Evolutionary conservation across 169 alveolate genomes (phyloP).

Genomic region (Eimeria acervulina): DNA sequence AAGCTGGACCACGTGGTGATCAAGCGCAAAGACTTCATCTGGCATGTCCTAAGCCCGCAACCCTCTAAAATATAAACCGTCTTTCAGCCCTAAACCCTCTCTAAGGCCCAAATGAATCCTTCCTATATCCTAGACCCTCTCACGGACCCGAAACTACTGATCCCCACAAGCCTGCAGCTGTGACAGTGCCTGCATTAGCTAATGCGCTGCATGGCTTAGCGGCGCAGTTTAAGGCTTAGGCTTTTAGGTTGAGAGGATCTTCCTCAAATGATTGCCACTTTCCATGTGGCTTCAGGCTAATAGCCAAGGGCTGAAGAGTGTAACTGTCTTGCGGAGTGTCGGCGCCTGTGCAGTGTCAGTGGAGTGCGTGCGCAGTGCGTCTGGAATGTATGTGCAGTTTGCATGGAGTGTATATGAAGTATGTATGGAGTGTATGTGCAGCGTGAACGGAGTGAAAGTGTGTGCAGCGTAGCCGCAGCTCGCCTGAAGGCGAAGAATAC

Average conservation of each 20-base stretch:
- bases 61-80: neutral
- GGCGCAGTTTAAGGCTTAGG: neutral
- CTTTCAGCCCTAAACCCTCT: neutral
- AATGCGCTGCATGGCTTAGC: neutral
- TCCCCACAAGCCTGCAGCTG: neutral
- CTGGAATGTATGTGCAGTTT: neutral
- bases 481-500: neutral
- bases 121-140: neutral
- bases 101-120: neutral
- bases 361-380: neutral
- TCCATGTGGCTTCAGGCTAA: neutral
- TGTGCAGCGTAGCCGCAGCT: neutral
- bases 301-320: no score
- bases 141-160: neutral
- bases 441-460: neutral
- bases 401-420: neutral
- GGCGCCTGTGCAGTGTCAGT: neutral
- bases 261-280: neutral
- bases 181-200: neutral
- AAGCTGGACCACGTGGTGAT: slow-evolving; percentile 49
- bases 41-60: neutral
- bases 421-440: neutral
- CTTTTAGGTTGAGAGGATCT: neutral
- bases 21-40: slow-evolving; percentile 67
- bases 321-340: neutral